phyloP scores from a whole-genome alignment of 2,329 filamentous ascomycete genomes.

The Chaetomiaceae sp. region DNA sequence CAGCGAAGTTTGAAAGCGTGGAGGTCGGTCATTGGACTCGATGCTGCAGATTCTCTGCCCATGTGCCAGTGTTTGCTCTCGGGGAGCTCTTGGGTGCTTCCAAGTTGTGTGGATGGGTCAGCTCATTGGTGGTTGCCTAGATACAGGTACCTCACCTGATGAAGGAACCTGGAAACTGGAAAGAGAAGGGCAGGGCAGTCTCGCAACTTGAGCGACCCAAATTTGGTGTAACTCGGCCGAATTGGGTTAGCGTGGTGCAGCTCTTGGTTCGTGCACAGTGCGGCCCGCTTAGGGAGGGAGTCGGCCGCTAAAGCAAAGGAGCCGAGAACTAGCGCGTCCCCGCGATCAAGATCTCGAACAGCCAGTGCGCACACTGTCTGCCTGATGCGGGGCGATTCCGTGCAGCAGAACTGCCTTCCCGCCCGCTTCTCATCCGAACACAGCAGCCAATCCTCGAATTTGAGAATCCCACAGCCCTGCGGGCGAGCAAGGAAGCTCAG shows the following conservation, averaged over 20 bases:
- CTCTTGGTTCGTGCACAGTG: conserved; percentile 5
- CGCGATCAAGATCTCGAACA: background rate
- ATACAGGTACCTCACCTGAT: no score
- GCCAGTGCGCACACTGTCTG: conserved; percentile 12
- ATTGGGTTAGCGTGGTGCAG: background rate
- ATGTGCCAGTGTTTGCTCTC: no score
- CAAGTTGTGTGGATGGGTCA: no score
- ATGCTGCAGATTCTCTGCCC: no score
- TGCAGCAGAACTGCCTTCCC: conserved; percentile 11
- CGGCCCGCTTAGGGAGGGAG: background rate
- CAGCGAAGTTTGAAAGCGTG: no score
- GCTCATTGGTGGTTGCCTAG: no score
- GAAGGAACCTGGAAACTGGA: background rate
- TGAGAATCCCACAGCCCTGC: background rate
- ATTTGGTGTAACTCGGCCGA: background rate
- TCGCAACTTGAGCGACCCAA: no score
- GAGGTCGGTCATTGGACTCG: no score
- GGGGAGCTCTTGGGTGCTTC: no score
- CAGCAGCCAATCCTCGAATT: conserved; percentile 5
- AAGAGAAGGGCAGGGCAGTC: no score
- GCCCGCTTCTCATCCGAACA: conserved; percentile 9
- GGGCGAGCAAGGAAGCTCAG: background rate
- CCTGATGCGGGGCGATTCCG: conserved; percentile 4
- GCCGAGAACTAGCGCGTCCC: background rate
- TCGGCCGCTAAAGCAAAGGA: background rate